Evolutionary conservation across 2,329 filamentous ascomycete genomes (phyloP).

Genomic region (Lasiodiplodia citricola): DNA sequence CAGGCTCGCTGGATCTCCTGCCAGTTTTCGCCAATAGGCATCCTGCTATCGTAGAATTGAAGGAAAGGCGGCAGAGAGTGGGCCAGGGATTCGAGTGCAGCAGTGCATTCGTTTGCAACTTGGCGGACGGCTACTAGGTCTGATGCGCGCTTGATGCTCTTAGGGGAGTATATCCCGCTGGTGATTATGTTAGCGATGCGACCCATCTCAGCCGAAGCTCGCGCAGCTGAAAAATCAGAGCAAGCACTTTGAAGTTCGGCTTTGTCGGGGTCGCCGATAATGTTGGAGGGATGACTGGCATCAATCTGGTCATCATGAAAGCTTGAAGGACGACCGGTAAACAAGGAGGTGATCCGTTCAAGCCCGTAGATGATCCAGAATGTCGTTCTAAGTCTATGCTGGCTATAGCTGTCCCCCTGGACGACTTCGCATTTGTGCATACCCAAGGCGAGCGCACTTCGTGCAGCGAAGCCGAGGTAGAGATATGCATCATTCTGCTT

Average conservation of each 20-base stretch:
- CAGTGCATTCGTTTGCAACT: not conserved
- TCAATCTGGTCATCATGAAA: conserved; percentile 9
- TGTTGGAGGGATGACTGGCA: not conserved
- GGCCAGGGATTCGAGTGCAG: not conserved
- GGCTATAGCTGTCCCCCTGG: not conserved
- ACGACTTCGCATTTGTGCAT: conserved; percentile 4
- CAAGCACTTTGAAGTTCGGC: not conserved
- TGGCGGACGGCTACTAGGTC: not conserved
- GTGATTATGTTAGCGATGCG: not conserved
- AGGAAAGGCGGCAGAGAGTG: not conserved
- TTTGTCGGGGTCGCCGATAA: not conserved
- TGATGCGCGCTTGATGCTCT: not conserved
- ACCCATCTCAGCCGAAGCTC: not conserved
- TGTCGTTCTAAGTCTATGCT: not conserved
- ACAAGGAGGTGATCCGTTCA: not conserved
- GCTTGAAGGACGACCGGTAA: conserved; percentile 1
- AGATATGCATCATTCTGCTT: conserved; percentile 2
- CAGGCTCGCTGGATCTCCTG: not conserved
- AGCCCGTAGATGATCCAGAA: conserved; percentile 3
- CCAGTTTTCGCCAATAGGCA: not conserved
- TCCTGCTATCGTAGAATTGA: not conserved
- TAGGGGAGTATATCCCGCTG: not conserved
- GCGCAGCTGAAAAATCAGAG: not conserved
- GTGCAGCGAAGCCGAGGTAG: conserved; percentile 5
- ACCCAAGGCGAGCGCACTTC: not conserved